phyloP scores from a whole-genome alignment of 1,284 basidiomycete species.

The Ustilago nuda region DNA sequence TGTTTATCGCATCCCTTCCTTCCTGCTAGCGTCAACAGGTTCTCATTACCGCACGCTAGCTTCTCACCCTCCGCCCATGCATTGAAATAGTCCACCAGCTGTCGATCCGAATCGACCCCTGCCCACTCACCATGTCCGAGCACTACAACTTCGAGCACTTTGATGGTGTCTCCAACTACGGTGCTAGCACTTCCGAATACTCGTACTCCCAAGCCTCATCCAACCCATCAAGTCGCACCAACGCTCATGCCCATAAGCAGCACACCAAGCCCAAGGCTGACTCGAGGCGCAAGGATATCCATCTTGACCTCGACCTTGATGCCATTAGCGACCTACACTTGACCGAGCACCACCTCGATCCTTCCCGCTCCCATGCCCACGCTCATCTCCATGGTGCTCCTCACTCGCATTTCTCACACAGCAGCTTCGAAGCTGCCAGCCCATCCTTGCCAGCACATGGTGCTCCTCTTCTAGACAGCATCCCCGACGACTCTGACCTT shows the following conservation, averaged over 20 bases:
- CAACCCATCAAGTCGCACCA: conserved; percentile 1
- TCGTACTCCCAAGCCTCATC: conserved; percentile 31
- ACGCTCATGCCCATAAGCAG: conserved; percentile 27
- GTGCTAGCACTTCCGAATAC: conserved; percentile 49
- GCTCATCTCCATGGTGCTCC: conserved; percentile 8
- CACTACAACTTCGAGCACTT: conserved; percentile 61
- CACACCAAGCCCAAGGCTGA: conserved; percentile 19
- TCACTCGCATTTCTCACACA: conserved; percentile 7
- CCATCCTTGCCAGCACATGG: conserved; percentile 7
- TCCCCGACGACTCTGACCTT: conserved; percentile 25
- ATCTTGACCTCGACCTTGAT: conserved; percentile 59
- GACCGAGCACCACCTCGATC: conserved; percentile 42
- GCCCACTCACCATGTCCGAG: conserved; percentile 42
- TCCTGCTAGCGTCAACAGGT: background rate
- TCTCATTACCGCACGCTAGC: background rate
- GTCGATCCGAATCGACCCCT: conserved; percentile 22
- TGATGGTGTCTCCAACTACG: conserved; percentile 57
- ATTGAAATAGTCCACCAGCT: conserved; percentile 8
- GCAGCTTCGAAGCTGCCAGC: background rate
- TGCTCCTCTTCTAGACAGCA: conserved; percentile 11
- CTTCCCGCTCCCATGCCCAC: conserved; percentile 20
- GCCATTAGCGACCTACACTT: conserved; percentile 57
- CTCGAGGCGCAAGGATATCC: conserved; percentile 29
- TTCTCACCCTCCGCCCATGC: conserved; percentile 23
- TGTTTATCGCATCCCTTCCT: background rate